A percentile compares a stretch with the other conserved stretches of the same genome.
These are phyloP conservation scores for Trichocomaceae sp. DNA, from an alignment of 2,329 filamentous ascomycete genomes.

Conservation along the genomic window DNA sequence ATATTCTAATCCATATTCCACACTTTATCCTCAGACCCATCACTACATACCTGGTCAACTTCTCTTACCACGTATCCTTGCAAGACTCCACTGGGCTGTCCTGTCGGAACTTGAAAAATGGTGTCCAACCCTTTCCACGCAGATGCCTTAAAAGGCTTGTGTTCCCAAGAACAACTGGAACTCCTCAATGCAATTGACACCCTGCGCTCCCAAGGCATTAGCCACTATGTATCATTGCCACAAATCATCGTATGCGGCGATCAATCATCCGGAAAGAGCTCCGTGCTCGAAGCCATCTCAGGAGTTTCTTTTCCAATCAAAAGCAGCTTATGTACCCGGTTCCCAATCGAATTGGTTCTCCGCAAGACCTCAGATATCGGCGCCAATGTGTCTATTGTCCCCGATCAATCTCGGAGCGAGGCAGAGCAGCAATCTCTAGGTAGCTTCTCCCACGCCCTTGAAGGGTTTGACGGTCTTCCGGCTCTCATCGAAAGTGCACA, in stretches of 20 bases:
- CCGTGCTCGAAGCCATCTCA: constrained; percentile 58
- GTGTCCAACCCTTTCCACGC: not conserved
- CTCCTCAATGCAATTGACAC: constrained; percentile 50
- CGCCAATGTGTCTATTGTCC: constrained; percentile 42
- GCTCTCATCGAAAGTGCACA: constrained; percentile 22
- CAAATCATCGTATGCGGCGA: constrained; percentile 56
- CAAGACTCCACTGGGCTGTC: not conserved
- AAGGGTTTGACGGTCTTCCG: constrained; percentile 1
- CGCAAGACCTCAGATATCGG: constrained; percentile 33
- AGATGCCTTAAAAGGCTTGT: constrained; percentile 14
- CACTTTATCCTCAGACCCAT: not conserved
- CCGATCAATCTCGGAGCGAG: constrained; percentile 29
- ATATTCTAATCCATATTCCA: not conserved
- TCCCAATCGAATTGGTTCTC: constrained; percentile 53
- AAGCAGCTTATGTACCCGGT: constrained; percentile 57
- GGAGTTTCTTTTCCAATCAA: constrained; percentile 55
- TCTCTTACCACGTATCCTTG: not conserved
- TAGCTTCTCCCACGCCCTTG: constrained; percentile 33
- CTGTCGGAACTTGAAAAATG: not conserved
- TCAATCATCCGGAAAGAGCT: constrained; percentile 57
- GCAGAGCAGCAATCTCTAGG: constrained; percentile 27
- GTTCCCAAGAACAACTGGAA: constrained; percentile 39
- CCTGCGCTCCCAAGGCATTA: constrained; percentile 46
- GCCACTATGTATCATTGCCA: constrained; percentile 44
- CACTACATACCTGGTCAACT: not conserved